phyloP scores from a whole-genome alignment of 2,329 filamentous ascomycete genomes.

The Colletotrichum musae region DNA sequence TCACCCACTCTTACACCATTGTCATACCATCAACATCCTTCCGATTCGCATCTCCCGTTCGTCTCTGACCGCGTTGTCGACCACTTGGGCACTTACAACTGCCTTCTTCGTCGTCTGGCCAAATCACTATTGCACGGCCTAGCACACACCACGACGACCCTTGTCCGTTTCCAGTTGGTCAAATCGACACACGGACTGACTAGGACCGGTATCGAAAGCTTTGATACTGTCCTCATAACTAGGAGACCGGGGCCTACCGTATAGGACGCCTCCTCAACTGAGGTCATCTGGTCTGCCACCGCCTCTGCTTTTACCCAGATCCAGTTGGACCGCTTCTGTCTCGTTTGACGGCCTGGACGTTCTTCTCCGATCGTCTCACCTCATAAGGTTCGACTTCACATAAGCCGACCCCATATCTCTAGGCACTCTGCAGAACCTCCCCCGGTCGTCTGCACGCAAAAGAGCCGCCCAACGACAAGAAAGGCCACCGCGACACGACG shows the following conservation, averaged over 20 bases:
- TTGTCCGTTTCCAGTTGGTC: slow-evolving; percentile 41
- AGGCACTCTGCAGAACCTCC: slow-evolving; percentile 31
- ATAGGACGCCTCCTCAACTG: slow-evolving; percentile 17
- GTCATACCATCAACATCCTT: neutral
- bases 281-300: slow-evolving; percentile 30
- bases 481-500: slow-evolving; percentile 24
- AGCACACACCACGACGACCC: slow-evolving; percentile 10
- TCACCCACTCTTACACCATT: too few species aligned
- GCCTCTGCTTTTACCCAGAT: slow-evolving; percentile 23
- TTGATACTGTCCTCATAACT: slow-evolving; percentile 24
- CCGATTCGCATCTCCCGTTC: too few species aligned
- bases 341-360: slow-evolving; percentile 20
- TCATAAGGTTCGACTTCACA: slow-evolving; percentile 38
- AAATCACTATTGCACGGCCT: slow-evolving; percentile 13
- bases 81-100: slow-evolving; percentile 1
- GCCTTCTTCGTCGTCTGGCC: neutral
- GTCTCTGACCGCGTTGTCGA: neutral
- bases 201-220: slow-evolving; percentile 38
- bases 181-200: slow-evolving; percentile 39
- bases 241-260: too few species aligned
- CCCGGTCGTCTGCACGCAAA: slow-evolving; percentile 28
- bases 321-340: slow-evolving; percentile 18
- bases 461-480: slow-evolving; percentile 36
- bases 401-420: slow-evolving; percentile 34
- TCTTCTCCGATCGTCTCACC: slow-evolving; percentile 32